Evolutionary conservation across 2,329 filamentous ascomycete species (phyloP).

Genomic region (Ceratocystis smalleyi): DNA sequence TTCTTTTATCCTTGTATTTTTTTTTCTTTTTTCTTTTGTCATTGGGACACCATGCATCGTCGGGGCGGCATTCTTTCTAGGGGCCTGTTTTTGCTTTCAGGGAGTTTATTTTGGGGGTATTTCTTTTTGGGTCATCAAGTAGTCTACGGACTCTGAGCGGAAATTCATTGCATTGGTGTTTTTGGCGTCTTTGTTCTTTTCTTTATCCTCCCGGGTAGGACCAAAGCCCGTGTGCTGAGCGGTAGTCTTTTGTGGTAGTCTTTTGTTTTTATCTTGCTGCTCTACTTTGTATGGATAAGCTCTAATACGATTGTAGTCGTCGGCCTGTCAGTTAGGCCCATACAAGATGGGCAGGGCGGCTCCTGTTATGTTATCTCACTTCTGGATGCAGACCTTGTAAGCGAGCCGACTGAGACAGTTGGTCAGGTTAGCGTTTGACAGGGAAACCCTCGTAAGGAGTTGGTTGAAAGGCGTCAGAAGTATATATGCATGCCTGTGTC

Average conservation of each 20-base stretch:
- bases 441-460: too few relatives aligned
- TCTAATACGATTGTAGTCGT: not conserved
- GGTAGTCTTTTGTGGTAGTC: not conserved
- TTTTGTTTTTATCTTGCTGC: not conserved
- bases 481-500: too few relatives aligned
- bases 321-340: not conserved
- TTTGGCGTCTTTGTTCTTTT: not conserved
- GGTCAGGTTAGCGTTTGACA: too few relatives aligned
- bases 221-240: not conserved
- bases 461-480: too few relatives aligned
- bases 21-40: not conserved
- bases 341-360: too few relatives aligned
- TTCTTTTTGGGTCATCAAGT: not conserved
- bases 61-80: not conserved
- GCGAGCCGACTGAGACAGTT: too few relatives aligned
- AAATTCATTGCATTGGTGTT: not conserved
- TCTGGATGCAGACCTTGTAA: too few relatives aligned
- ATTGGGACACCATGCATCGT: not conserved
- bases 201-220: too few relatives aligned
- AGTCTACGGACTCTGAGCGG: not conserved
- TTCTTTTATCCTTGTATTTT: too few relatives aligned
- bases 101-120: not conserved
- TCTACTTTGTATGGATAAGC: not conserved
- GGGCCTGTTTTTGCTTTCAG: not conserved
- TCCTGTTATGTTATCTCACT: too few relatives aligned